Evolutionary conservation across 2,329 filamentous ascomycete genomes (phyloP).

Genomic region (Clonostachys rosea): DNA sequence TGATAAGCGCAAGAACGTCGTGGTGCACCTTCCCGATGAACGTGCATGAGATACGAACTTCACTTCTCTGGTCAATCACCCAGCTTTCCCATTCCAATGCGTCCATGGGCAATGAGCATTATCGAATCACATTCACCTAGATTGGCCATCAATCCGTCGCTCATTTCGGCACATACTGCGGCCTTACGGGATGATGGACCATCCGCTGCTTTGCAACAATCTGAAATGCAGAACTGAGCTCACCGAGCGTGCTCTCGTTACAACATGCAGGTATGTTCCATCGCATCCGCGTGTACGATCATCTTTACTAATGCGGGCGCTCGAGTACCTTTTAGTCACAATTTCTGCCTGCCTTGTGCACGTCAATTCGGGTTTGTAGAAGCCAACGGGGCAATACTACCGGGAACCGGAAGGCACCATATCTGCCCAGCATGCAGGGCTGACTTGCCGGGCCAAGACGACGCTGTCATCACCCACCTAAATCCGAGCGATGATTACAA

Average conservation of each 20-base stretch:
- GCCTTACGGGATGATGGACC: constrained; percentile 58
- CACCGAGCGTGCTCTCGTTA: constrained; percentile 71
- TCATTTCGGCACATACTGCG: neutral
- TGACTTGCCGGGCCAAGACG: constrained; percentile 65
- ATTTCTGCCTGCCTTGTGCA: constrained; percentile 78
- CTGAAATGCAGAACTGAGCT: constrained; percentile 71
- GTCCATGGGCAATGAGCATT: too few relatives aligned
- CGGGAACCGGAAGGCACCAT: constrained; percentile 5
- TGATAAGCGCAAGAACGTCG: too few relatives aligned
- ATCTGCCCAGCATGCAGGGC: constrained; percentile 74
- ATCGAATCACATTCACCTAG: too few relatives aligned
- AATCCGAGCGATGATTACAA: constrained; percentile 88
- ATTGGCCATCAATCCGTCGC: too few relatives aligned
- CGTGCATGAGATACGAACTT: too few relatives aligned
- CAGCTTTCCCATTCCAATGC: too few relatives aligned
- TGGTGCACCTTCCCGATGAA: too few relatives aligned
- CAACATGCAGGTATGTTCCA: constrained; percentile 69
- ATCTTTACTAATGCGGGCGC: neutral
- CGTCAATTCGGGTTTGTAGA: constrained; percentile 57
- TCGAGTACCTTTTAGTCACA: constrained; percentile 53
- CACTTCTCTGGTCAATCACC: too few relatives aligned
- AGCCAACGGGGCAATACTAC: too few relatives aligned
- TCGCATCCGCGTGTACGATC: neutral
- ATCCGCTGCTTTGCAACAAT: constrained; percentile 69
- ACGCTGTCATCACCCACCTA: constrained; percentile 67